Evolutionary conservation across 2,329 filamentous ascomycete genomes (phyloP).

Genomic region (Fusarium dimerum): DNA sequence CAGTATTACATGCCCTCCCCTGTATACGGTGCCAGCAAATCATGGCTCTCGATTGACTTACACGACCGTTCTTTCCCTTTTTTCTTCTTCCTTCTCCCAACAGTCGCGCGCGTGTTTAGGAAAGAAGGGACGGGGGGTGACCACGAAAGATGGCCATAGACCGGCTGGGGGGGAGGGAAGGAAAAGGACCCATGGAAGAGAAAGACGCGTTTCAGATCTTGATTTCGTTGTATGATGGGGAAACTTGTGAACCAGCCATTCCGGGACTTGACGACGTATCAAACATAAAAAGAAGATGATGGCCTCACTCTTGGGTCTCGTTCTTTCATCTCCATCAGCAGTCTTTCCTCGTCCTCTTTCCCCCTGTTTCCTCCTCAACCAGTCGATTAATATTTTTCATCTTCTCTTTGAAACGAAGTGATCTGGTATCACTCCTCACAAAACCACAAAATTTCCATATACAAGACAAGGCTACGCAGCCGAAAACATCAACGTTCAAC

Average conservation of each 20-base stretch:
- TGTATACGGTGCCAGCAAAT: constrained; percentile 11
- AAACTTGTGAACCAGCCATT: background rate
- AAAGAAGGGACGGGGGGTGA: too few species aligned
- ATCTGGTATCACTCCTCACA: constrained; percentile 23
- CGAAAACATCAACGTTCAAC: background rate
- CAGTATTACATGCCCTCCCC: background rate
- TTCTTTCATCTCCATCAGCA: constrained; percentile 17
- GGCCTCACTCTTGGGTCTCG: constrained; percentile 9
- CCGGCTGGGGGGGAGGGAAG: too few species aligned
- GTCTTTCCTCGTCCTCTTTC: constrained; percentile 20
- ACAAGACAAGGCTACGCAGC: constrained; percentile 22
- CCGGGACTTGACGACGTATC: background rate
- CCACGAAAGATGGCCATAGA: too few species aligned
- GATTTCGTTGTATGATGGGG: background rate
- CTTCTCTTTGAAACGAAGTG: constrained; percentile 7
- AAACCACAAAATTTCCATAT: constrained; percentile 6
- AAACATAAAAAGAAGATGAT: background rate
- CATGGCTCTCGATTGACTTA: constrained; percentile 14
- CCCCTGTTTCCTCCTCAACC: constrained; percentile 3
- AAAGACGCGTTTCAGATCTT: background rate
- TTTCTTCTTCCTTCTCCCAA: background rate
- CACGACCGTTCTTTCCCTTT: constrained; percentile 3
- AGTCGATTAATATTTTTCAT: constrained; percentile 1
- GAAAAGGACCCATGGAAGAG: background rate
- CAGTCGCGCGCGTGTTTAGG: constrained; percentile 2